Evolutionary conservation across 495 filamentous ascomycete species (phyloP).

Genomic region (Talaromyces adpressus): DNA sequence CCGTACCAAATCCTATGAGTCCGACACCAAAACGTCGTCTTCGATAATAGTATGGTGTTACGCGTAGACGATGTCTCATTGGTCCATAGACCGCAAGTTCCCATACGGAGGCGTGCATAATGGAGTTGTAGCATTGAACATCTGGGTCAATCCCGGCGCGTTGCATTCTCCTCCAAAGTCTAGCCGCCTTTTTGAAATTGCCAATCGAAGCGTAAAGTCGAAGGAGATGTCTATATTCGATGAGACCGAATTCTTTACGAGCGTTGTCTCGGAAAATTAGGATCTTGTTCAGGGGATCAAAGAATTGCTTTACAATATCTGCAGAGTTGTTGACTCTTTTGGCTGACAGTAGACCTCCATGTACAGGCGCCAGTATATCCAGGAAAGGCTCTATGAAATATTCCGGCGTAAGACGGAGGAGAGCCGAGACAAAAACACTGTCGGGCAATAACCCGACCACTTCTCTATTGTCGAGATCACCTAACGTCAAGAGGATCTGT

Average conservation of each 20-base stretch:
- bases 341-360: slow-evolving; percentile 29
- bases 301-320: slow-evolving; percentile 32
- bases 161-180: slow-evolving; percentile 46
- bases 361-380: slow-evolving; percentile 39
- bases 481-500: background rate
- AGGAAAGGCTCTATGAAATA: slow-evolving; percentile 43
- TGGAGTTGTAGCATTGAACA: slow-evolving; percentile 50
- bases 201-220: slow-evolving; percentile 45
- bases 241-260: slow-evolving; percentile 24
- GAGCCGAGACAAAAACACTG: slow-evolving; percentile 27
- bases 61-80: slow-evolving; percentile 32
- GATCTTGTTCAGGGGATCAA: slow-evolving; percentile 30
- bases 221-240: slow-evolving; percentile 51
- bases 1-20: slow-evolving; percentile 30
- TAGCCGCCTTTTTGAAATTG: slow-evolving; percentile 34
- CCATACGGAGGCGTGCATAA: slow-evolving; percentile 43
- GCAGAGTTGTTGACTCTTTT: slow-evolving; percentile 20
- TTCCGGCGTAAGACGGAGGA: slow-evolving; percentile 31
- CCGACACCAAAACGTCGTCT: slow-evolving; percentile 20
- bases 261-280: slow-evolving; percentile 14
- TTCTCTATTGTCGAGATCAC: background rate
- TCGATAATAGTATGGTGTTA: slow-evolving; percentile 28
- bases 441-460: slow-evolving; percentile 23
- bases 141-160: slow-evolving; percentile 33
- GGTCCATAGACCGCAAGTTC: slow-evolving; percentile 24